Percentiles rank a stretch among this genome's conserved stretches.
These are phyloP conservation scores for Uronychia setigera DNA, from an alignment of 73 alveolate species.

Conservation along the genomic window DNA sequence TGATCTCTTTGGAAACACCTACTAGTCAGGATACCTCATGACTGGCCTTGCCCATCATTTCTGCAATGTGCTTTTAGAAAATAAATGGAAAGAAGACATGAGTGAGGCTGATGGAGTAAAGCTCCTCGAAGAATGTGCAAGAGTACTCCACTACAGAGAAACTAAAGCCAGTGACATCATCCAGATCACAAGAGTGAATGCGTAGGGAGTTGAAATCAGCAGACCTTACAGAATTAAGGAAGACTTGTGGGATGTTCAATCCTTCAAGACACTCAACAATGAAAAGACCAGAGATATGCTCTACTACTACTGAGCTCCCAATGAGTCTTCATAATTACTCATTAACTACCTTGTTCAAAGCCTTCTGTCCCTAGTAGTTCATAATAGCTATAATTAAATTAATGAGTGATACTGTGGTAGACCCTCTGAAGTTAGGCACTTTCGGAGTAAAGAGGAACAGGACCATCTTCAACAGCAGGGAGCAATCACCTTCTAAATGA, in stretches of 20 bases:
- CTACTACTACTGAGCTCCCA: not conserved
- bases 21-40: slow-evolving; percentile 52
- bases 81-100: slow-evolving; percentile 61
- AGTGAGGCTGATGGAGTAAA: slow-evolving; percentile 61
- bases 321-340: too few species aligned
- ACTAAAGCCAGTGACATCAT: slow-evolving; percentile 65
- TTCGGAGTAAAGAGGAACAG: not conserved
- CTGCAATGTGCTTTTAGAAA: slow-evolving; percentile 53
- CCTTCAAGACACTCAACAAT: slow-evolving; percentile 1
- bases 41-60: slow-evolving; percentile 74
- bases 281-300: slow-evolving; percentile 1
- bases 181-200: slow-evolving; percentile 54
- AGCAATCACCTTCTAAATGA: not conserved
- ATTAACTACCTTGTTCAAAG: too few species aligned
- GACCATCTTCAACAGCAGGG: not conserved
- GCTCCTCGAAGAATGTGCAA: slow-evolving; percentile 65
- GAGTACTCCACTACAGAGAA: slow-evolving; percentile 73
- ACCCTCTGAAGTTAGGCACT: not conserved
- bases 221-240: slow-evolving; percentile 22
- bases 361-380: too few species aligned
- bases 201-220: slow-evolving; percentile 24
- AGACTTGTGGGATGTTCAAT: slow-evolving; percentile 20
- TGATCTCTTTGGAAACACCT: slow-evolving; percentile 69
- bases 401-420: not conserved
- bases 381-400: not conserved